phyloP scores from a whole-genome alignment of 352 stramenopile genomes.

The Elongisporangium anandrum region DNA sequence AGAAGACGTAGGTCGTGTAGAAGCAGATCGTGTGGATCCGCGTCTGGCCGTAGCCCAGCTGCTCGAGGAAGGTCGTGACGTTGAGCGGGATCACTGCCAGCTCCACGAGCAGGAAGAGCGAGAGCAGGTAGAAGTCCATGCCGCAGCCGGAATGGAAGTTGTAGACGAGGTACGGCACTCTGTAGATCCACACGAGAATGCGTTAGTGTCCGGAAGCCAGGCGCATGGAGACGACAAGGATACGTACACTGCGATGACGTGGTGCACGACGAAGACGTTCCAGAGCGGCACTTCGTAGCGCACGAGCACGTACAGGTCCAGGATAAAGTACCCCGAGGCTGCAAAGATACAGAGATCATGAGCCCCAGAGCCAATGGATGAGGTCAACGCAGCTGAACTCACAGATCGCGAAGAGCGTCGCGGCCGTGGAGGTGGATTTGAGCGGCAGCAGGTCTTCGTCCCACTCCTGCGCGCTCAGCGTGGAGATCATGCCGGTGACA shows the following conservation, averaged over 20 bases:
- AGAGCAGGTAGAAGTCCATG: slow-evolving; percentile 76
- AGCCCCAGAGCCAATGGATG: not conserved
- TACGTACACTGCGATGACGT: slow-evolving; percentile 75
- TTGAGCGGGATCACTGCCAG: slow-evolving; percentile 81
- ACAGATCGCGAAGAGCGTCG: slow-evolving; percentile 79
- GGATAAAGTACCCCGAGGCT: slow-evolving; percentile 84
- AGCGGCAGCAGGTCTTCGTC: slow-evolving; percentile 54
- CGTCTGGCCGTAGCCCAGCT: slow-evolving; percentile 67
- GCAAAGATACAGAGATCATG: slow-evolving; percentile 1
- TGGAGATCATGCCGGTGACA: slow-evolving; percentile 58
- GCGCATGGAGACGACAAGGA: not conserved
- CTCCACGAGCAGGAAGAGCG: slow-evolving; percentile 82
- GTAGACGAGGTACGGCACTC: slow-evolving; percentile 79
- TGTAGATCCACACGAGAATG: slow-evolving; percentile 8
- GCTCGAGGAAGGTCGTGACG: slow-evolving; percentile 73
- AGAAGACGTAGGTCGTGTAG: slow-evolving; percentile 72
- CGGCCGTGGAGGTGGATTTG: slow-evolving; percentile 40
- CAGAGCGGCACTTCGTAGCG: slow-evolving; percentile 69
- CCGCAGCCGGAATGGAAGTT: slow-evolving; percentile 70
- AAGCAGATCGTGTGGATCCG: slow-evolving; percentile 57
- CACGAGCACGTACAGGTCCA: slow-evolving; percentile 71
- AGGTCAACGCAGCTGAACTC: slow-evolving; percentile 15
- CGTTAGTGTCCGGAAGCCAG: too few species aligned
- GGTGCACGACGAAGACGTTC: slow-evolving; percentile 76
- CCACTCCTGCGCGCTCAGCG: slow-evolving; percentile 55